Conservation (phyloP, 176 grass and related monocot species). For the Otatea glauca region DNA sequence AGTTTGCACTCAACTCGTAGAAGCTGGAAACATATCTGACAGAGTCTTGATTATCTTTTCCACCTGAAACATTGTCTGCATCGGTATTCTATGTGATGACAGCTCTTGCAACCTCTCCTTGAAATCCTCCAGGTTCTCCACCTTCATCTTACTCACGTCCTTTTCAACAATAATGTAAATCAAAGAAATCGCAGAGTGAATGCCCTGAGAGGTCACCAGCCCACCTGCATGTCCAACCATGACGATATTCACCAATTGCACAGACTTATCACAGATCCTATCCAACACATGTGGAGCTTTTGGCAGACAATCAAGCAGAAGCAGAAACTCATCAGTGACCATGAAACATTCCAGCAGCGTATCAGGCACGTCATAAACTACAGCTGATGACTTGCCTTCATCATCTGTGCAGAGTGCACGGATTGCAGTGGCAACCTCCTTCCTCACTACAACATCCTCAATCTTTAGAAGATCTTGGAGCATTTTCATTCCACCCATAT, state of each 20-base stretch:
- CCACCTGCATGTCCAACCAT: conserved; percentile 16
- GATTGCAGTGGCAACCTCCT: conserved; percentile 48
- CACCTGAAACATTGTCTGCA: conserved; percentile 44
- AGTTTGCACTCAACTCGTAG: background rate
- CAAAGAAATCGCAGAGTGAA: conserved; percentile 43
- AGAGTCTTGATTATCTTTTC: conserved; percentile 31
- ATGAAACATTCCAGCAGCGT: conserved; percentile 43
- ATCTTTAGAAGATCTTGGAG: conserved; percentile 41
- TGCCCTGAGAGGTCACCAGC: conserved; percentile 18
- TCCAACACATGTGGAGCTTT: conserved; percentile 14
- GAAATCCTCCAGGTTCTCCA: conserved; percentile 49
- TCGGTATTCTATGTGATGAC: conserved; percentile 32
- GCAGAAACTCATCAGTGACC: conserved; percentile 42
- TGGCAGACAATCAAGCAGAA: conserved; percentile 37
- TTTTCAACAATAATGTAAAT: conserved; percentile 25
- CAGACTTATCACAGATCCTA: conserved; percentile 28
- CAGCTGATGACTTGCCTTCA: conserved; percentile 28
- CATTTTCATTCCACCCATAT: conserved; percentile 46
- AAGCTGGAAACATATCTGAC: conserved; percentile 18
- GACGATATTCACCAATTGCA: conserved; percentile 41
- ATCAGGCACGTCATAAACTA: conserved; percentile 22
- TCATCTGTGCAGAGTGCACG: conserved; percentile 38
- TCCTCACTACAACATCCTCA: conserved; percentile 36
- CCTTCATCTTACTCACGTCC: conserved; percentile 40
- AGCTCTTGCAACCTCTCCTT: conserved; percentile 38